These are phyloP conservation scores for Meyerozyma athensensis DNA, from an alignment of 1,139 yeast genomes.

Conservation along the genomic window DNA sequence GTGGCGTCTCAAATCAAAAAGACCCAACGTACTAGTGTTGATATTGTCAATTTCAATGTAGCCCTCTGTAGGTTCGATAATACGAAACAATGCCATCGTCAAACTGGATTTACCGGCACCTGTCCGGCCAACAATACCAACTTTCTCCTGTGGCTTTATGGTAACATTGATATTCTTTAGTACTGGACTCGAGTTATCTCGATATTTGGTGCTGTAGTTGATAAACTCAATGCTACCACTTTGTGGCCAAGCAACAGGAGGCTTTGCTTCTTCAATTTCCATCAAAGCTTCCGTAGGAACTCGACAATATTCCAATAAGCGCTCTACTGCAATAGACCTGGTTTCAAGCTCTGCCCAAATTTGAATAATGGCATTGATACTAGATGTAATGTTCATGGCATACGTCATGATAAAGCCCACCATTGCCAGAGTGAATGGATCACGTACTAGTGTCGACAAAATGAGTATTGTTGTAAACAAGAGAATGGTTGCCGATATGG, in stretches of 20 bases:
- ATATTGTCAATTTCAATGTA: slow-evolving; percentile 6
- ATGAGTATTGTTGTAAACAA: slow-evolving; percentile 26
- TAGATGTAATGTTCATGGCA: slow-evolving; percentile 28
- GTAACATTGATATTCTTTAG: slow-evolving; percentile 7
- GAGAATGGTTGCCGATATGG: slow-evolving; percentile 30
- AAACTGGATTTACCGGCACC: slow-evolving; percentile 9
- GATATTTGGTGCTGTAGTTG: slow-evolving; percentile 7
- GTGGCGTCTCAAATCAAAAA: slow-evolving; percentile 3
- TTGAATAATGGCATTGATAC: slow-evolving; percentile 29
- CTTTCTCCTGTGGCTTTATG: slow-evolving; percentile 7
- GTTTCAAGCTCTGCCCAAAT: slow-evolving; percentile 35
- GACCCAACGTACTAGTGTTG: slow-evolving; percentile 4
- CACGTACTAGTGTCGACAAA: slow-evolving; percentile 19
- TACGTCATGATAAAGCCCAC: slow-evolving; percentile 37
- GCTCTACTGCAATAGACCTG: slow-evolving; percentile 31
- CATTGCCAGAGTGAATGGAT: slow-evolving; percentile 26
- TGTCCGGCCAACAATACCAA: slow-evolving; percentile 9
- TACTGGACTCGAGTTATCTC: slow-evolving; percentile 9
- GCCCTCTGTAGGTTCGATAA: slow-evolving; percentile 5
- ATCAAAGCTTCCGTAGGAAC: slow-evolving; percentile 31
- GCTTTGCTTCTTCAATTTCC: slow-evolving; percentile 23
- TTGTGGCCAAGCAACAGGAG: slow-evolving; percentile 8
- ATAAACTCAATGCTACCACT: slow-evolving; percentile 7
- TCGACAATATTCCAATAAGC: slow-evolving; percentile 32
- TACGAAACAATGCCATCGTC: slow-evolving; percentile 7